Base-by-base conservation (phyloP, 2,329 filamentous ascomycete species). In the Kalmusia sp. region DNA sequence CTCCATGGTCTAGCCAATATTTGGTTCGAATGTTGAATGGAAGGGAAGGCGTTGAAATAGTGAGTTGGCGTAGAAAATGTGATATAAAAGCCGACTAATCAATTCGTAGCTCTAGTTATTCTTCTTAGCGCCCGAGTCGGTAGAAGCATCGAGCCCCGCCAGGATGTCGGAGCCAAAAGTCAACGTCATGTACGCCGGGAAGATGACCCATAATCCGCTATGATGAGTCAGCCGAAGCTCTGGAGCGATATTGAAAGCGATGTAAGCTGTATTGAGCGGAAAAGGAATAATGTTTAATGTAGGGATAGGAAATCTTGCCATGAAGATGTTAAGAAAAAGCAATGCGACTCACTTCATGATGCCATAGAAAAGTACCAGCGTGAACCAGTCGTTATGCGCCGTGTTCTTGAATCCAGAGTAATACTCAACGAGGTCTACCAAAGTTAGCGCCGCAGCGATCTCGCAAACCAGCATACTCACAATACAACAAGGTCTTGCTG, bases 401-500 rank as follows among this genome's bases (percentile, higher is more conserved):
- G 87, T 82, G 55, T 86, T 84, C 4, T 78, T 73, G 59, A 86
- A 90, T 6, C 79, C 84, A 40, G 82, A 84, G 63, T 80, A 86
- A 35, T 79, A 78, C 67, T 89, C 86, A 54, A 85, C 85, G 47
- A 87, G 67, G 76, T 81, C 85, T 85, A 40, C 3, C n/a, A 2
- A 12, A 1, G 22, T 68, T 34, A 65, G 59, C 49, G 24, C 25
- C 34, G 2, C 9, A 25, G 21, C 15, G 8, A 4, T 6, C 35
- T 7, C 31, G 15, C 1, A 25, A 22, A 37, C 25, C 25, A 31
- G n/a, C n/a, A 58, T 35, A 77, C 81, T 77, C 61, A 87, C 87
- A 85, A 63, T 90, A 90, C 5, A 91, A 69, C 22, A 86, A 64
- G 2, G 87, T 90, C 77, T 90, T 90, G 65, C 83, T 84, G 17